Evolutionary conservation across 257 asterid genomes (phyloP).

Genomic region (Cynanchum wilfordii): DNA sequence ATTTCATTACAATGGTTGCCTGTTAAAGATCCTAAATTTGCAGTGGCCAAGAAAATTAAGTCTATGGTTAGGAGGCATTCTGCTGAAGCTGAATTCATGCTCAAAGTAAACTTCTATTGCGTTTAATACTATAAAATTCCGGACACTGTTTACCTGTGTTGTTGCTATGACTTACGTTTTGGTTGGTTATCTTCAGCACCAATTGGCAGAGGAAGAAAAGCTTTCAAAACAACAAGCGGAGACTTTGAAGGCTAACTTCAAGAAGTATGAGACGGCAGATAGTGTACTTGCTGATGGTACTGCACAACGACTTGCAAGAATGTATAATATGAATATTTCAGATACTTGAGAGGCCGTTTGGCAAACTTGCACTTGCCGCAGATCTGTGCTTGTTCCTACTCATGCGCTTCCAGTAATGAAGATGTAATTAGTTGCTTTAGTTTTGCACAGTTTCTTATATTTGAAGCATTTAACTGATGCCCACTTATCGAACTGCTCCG

Average conservation of each 20-base stretch:
- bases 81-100: slow-evolving; percentile 55
- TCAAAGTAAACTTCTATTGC: slow-evolving; percentile 31
- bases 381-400: no score
- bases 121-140: background rate
- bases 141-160: background rate
- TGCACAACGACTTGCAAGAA: slow-evolving; percentile 25
- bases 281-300: slow-evolving; percentile 40
- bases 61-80: slow-evolving; percentile 36
- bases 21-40: slow-evolving; percentile 48
- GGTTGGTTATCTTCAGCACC: slow-evolving; percentile 29
- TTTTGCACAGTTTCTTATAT: background rate
- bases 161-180: no score
- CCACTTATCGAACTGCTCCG: background rate
- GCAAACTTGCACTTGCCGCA: background rate
- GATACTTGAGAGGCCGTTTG: slow-evolving; percentile 27
- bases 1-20: slow-evolving; percentile 60
- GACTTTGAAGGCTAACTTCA: slow-evolving; percentile 34
- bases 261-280: slow-evolving; percentile 46
- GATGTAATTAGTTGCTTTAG: background rate
- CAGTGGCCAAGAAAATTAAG: slow-evolving; percentile 50
- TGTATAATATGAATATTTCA: slow-evolving; percentile 28
- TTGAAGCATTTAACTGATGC: background rate
- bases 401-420: background rate
- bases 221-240: slow-evolving; percentile 54
- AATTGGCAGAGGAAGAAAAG: slow-evolving; percentile 41